A percentile compares a stretch with the other conserved stretches of the same genome.
Evolutionary conservation across 2,329 filamentous ascomycete genomes (phyloP).

Genomic region (Sporothrix pallida): DNA sequence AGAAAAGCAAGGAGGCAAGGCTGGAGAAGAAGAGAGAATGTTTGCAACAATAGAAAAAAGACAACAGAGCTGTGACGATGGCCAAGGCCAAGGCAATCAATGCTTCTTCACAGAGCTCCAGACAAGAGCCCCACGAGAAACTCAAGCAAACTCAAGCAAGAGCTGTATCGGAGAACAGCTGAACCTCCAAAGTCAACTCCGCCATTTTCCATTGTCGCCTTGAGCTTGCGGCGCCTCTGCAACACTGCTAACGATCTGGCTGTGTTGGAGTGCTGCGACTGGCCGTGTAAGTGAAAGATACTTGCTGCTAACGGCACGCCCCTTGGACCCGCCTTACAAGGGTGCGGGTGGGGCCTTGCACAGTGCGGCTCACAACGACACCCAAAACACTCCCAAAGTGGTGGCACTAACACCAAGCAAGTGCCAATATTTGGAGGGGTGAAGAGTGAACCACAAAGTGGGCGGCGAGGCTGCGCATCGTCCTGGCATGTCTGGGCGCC

Average conservation of each 20-base stretch:
- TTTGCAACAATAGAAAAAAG: not conserved
- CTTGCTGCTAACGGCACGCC: slow-evolving; percentile 22
- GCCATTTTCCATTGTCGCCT: slow-evolving; percentile 7
- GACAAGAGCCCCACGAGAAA: not conserved
- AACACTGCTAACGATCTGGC: not conserved
- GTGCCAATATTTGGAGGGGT: slow-evolving; percentile 8
- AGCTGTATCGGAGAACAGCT: not conserved
- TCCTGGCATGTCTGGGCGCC: slow-evolving; percentile 21
- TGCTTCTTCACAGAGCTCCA: not conserved
- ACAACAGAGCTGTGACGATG: slow-evolving; percentile 6
- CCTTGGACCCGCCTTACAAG: not conserved
- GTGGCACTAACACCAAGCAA: not conserved
- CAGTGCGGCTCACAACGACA: slow-evolving; percentile 7
- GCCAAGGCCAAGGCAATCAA: not conserved
- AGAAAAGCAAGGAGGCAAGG: not conserved
- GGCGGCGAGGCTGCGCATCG: slow-evolving; percentile 29
- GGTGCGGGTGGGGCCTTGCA: slow-evolving; percentile 15
- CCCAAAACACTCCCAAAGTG: not conserved
- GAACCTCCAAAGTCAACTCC: not conserved
- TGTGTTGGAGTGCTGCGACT: not conserved
- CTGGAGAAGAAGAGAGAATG: not conserved
- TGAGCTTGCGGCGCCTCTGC: not conserved
- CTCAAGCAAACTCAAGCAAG: not conserved
- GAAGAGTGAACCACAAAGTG: not conserved
- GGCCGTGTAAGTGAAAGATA: slow-evolving; percentile 18